Evolutionary conservation across 2,329 filamentous ascomycete species (phyloP), one percentile per base, ranked within the genome.

Genomic region (Botrytis galanthina): DNA sequence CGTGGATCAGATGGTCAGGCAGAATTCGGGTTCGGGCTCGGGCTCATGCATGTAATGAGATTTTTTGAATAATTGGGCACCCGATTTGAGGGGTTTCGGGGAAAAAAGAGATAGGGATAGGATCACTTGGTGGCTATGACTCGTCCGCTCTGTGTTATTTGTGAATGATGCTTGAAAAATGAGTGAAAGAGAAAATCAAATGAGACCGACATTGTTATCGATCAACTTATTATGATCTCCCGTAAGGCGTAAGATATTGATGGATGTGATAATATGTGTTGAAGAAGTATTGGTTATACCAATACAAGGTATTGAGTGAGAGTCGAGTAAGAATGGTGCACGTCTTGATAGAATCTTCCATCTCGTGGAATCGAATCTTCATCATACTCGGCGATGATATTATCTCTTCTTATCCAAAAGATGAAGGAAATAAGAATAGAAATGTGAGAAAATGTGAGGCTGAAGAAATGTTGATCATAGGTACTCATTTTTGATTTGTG

Each of bases 241-340:
- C 35, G 29, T 61, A 46, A 44, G 67, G 54, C 54, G 37, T 32
- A 29, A 44, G 37, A 60, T 66, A 44, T 62, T 46, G 68, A 67
- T 29, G 62, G 48, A 7, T 26, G 14, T n/a, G 32, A 26, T 60
- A 64, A 74, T 32, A 78, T 79, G 77, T 80, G 78, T 78, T 78
- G 74, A 46, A 46, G 71, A 35, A 73, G 77, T 75, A 79, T 80
- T 80, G 78, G 78, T 73, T 72, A 69, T 74, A 39, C 35, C 29
- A 29, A 29, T 54, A 16, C 12, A 54, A 29, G n/a, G 51, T 54
- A 63, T 75, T 75, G 73, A 78, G 76, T 78, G 76, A 75, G 75
- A 78, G 67, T 75, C 76, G 73, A 78, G 76, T 78, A 77, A 75
- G 75, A 78, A 71, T 68, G 59, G 39, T 59, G 77, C 78, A 78